phyloP scores from a whole-genome alignment of 352 stramenopile genomes.

The Pythium brachiatum region DNA sequence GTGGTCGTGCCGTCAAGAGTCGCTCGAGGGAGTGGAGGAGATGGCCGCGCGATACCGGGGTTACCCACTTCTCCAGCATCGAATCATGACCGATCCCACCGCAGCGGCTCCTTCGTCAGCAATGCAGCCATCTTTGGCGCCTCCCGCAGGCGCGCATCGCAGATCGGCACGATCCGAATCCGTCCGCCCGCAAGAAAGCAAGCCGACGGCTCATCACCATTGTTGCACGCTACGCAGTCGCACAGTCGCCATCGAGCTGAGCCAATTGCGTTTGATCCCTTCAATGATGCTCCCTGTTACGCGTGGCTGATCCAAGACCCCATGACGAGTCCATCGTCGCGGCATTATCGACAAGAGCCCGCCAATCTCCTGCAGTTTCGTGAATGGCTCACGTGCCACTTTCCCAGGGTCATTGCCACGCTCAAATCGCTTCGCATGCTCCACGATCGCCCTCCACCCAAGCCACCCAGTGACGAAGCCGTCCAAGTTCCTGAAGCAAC shows the following conservation, averaged over 20 bases:
- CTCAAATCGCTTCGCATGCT: slow-evolving; percentile 18
- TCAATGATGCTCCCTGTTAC: slow-evolving; percentile 34
- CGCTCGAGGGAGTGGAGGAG: not conserved
- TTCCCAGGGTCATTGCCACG: slow-evolving; percentile 29
- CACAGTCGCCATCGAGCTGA: not conserved
- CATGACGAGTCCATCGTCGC: slow-evolving; percentile 1
- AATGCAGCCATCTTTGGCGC: slow-evolving; percentile 14
- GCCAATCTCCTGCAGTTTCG: slow-evolving; percentile 26
- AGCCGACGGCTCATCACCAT: not conserved
- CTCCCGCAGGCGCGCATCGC: not conserved
- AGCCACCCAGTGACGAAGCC: not conserved
- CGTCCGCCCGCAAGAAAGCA: not conserved
- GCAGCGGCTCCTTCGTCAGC: not conserved
- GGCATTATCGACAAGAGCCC: slow-evolving; percentile 20
- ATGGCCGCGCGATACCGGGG: not conserved
- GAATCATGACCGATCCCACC: not conserved
- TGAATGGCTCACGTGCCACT: slow-evolving; percentile 31
- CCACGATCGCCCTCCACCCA: not conserved
- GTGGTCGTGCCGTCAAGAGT: slow-evolving; percentile 2
- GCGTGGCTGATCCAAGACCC: slow-evolving; percentile 31
- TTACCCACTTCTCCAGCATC: too few species aligned
- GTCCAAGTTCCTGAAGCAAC: not conserved
- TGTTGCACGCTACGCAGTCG: not conserved
- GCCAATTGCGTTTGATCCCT: slow-evolving; percentile 45
- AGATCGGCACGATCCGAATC: slow-evolving; percentile 1